Evolutionary conservation across 2,329 filamentous ascomycete genomes (phyloP), one percentile per base, ranked within the genome.

Genomic region (Aspergillus piperis): DNA sequence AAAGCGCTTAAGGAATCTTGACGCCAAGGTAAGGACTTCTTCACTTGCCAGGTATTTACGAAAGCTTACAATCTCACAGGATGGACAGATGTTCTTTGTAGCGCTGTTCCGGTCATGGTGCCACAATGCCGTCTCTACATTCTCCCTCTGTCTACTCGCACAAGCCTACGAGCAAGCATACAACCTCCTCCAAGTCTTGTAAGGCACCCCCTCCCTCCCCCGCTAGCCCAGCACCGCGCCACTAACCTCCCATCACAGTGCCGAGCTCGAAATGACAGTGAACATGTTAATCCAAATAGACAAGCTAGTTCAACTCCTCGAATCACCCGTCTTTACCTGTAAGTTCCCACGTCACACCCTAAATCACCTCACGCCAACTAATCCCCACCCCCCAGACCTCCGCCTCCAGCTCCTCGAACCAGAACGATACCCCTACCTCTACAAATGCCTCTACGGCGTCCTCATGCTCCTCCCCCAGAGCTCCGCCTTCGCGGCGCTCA

Each of bases 131-230:
- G 96, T 99, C 5, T 94, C 95, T 7, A 98, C 95, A 0, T 99
- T 99, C 77, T 98, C 93, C 2, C 82, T 99, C 3, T 99, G 95
- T 72, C 83, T 99, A 32, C 87, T 99, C 54, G 95, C 95, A 1
- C 95, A 99, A 77, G 95, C 94, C 11, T 99, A 99, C 73, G 95
- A 99, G 73, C 96, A 98, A 73, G 95, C 95, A 10, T 99, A 98
- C 71, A 92, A 98, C 73, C 83, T 99, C 15, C 82, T 99, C 17
- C 93, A 97, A 72, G 95, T 98, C 51, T 97, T 99, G 91, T 96
- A 75, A 70, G 87, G 8, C 17, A 3, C 8, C 25, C 5, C 13
- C 25, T 75, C 3, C 4, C 8, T 7, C n/a, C 39, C 30, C 19
- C 15, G 1, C n/a, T 17, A 15, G 19, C 13, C 8, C 2, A 23